A percentile compares a stretch with the other conserved stretches of the same genome.
Evolutionary conservation across 2,329 filamentous ascomycete species (phyloP).

Genomic region (Nigrospora osmanthi): DNA sequence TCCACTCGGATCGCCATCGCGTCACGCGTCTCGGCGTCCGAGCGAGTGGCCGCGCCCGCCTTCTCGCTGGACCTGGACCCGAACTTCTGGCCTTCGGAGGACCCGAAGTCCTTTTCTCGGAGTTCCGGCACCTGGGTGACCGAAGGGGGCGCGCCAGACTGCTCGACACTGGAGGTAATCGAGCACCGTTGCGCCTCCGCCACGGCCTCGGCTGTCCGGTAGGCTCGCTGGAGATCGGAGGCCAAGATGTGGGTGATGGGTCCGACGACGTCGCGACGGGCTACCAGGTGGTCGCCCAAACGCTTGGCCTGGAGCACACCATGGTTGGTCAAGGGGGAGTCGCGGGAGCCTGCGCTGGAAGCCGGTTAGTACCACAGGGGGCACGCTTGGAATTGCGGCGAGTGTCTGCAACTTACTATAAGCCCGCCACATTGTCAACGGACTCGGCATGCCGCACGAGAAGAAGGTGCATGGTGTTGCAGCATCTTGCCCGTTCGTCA

Average conservation of each 20-base stretch:
- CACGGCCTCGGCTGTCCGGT: conserved; percentile 62
- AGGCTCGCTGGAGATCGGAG: conserved; percentile 69
- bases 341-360: conserved; percentile 66
- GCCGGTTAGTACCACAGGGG: not conserved
- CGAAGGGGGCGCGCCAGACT: too few relatives aligned
- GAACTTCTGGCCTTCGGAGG: conserved; percentile 58
- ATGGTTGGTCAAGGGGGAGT: conserved; percentile 75
- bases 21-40: conserved; percentile 52
- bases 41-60: conserved; percentile 27
- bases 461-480: conserved; percentile 45
- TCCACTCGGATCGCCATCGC: conserved; percentile 59
- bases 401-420: conserved; percentile 49
- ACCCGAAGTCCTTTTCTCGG: conserved; percentile 69
- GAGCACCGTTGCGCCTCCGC: conserved; percentile 40
- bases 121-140: conserved; percentile 40
- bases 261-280: conserved; percentile 14
- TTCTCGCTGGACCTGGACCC: conserved; percentile 22
- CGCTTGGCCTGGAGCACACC: conserved; percentile 71
- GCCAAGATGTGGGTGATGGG: conserved; percentile 61
- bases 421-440: conserved; percentile 75
- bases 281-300: conserved; percentile 55
- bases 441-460: conserved; percentile 85
- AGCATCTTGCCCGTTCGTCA: conserved; percentile 11
- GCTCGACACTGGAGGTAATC: conserved; percentile 2
- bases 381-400: not conserved